A percentile compares a stretch with the other conserved stretches of the same genome.
phyloP scores from a whole-genome alignment of 108 stramenopile genomes.

The Fistulifera pelliculosa region DNA sequence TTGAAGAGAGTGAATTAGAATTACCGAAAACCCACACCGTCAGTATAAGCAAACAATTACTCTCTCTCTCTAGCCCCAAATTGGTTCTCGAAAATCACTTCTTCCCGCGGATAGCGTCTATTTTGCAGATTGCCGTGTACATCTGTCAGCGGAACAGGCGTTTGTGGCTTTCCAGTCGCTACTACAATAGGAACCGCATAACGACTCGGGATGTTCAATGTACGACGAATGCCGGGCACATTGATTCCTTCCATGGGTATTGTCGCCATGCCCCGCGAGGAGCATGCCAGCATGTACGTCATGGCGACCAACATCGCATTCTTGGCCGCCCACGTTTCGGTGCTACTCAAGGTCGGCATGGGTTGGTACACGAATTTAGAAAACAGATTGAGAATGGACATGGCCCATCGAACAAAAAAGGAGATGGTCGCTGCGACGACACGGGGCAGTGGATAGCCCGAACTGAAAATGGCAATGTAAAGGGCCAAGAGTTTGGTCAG shows the following conservation, averaged over 20 bases:
- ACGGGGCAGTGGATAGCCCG: constrained; percentile 69
- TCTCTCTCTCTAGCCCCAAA: constrained; percentile 20
- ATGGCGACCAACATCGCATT: constrained; percentile 88
- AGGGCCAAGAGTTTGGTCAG: constrained; percentile 12
- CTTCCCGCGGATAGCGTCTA: constrained; percentile 39
- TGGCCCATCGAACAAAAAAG: constrained; percentile 35
- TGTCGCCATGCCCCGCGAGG: constrained; percentile 67
- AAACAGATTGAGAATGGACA: constrained; percentile 34
- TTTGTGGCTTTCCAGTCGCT: constrained; percentile 36
- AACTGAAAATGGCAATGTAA: constrained; percentile 56
- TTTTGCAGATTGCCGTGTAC: constrained; percentile 14
- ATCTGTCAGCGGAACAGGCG: constrained; percentile 12
- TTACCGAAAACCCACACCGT: constrained; percentile 18
- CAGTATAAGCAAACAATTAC: too few relatives aligned
- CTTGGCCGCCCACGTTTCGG: constrained; percentile 86
- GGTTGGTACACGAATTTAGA: constrained; percentile 19
- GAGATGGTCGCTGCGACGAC: constrained; percentile 47
- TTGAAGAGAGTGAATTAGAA: constrained; percentile 65
- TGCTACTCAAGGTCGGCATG: constrained; percentile 52
- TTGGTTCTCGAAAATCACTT: constrained; percentile 42
- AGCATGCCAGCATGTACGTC: constrained; percentile 77
- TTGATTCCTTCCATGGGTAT: constrained; percentile 90
- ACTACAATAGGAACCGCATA: constrained; percentile 67
- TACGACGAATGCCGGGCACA: constrained; percentile 46
- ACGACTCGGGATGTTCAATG: constrained; percentile 50